These are phyloP conservation scores for Cephaloascus fragrans DNA, from an alignment of 805 yeast species.

Conservation along the genomic window DNA sequence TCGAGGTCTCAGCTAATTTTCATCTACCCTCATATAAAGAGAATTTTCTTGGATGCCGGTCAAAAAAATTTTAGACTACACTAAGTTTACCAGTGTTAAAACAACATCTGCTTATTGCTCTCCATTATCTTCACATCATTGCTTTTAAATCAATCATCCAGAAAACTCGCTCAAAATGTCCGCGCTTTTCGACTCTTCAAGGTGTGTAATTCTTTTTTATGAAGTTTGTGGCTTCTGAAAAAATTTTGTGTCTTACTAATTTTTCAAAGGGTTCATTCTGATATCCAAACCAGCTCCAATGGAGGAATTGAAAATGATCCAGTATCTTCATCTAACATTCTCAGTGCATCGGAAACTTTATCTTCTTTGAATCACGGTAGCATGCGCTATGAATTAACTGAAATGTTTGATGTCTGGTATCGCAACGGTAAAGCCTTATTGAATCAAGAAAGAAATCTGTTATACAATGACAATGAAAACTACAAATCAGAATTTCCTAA, in stretches of 20 bases:
- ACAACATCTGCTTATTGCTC: background rate
- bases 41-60: background rate
- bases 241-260: too few species aligned
- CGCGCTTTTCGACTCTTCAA: background rate
- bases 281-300: too few species aligned
- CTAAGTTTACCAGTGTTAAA: background rate
- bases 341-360: too few species aligned
- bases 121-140: background rate
- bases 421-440: slow-evolving; percentile 7
- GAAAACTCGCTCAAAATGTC: background rate
- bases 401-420: slow-evolving; percentile 44
- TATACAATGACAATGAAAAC: slow-evolving; percentile 9
- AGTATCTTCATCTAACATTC: too few species aligned
- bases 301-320: too few species aligned
- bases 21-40: background rate
- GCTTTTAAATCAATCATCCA: background rate
- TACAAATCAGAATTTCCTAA: slow-evolving; percentile 20
- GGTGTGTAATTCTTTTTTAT: background rate
- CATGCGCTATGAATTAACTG: slow-evolving; percentile 36
- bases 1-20: background rate
- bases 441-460: background rate
- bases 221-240: too few species aligned
- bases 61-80: background rate
- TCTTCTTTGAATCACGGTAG: slow-evolving; percentile 30
- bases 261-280: too few species aligned